phyloP scores from a whole-genome alignment of 306 rosid species.

The Corylus heterophylla region DNA sequence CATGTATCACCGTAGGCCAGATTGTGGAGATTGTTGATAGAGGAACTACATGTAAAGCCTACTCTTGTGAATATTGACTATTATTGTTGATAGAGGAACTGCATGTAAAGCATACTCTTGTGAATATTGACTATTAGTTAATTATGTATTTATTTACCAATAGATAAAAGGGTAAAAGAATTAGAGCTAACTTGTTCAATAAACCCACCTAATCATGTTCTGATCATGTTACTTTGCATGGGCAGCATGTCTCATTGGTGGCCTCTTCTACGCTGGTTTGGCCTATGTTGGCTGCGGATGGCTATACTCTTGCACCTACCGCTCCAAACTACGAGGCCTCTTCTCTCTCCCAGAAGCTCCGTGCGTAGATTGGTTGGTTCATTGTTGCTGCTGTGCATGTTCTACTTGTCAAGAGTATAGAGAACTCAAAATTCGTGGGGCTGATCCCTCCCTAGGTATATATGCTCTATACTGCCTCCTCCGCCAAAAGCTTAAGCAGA shows the following conservation, averaged over 20 bases:
- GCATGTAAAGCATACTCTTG: neutral
- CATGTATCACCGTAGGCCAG: slow-evolving; percentile 26
- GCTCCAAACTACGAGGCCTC: slow-evolving; percentile 27
- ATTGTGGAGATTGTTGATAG: slow-evolving; percentile 34
- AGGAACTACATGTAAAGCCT: slow-evolving; percentile 26
- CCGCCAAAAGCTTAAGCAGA: neutral
- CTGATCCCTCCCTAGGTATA: slow-evolving; percentile 34
- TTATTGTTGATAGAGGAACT: slow-evolving; percentile 28
- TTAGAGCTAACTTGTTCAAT: neutral
- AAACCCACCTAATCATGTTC: neutral
- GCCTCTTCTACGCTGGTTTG: slow-evolving; percentile 16
- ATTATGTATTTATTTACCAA: neutral
- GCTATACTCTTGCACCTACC: slow-evolving; percentile 12
- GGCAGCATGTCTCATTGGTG: slow-evolving; percentile 18
- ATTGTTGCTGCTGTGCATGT: slow-evolving; percentile 25
- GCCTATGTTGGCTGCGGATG: neutral
- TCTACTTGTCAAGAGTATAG: slow-evolving; percentile 32
- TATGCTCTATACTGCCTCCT: neutral
- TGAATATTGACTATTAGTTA: too few species aligned
- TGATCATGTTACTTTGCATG: neutral
- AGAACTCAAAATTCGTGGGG: slow-evolving; percentile 29
- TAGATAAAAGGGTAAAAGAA: neutral
- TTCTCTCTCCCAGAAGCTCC: slow-evolving; percentile 38
- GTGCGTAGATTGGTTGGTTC: slow-evolving; percentile 13
- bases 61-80: too few species aligned